These are phyloP conservation scores for Trichoderma lentiforme DNA, from an alignment of 2,329 filamentous ascomycete species.

Conservation along the genomic window DNA sequence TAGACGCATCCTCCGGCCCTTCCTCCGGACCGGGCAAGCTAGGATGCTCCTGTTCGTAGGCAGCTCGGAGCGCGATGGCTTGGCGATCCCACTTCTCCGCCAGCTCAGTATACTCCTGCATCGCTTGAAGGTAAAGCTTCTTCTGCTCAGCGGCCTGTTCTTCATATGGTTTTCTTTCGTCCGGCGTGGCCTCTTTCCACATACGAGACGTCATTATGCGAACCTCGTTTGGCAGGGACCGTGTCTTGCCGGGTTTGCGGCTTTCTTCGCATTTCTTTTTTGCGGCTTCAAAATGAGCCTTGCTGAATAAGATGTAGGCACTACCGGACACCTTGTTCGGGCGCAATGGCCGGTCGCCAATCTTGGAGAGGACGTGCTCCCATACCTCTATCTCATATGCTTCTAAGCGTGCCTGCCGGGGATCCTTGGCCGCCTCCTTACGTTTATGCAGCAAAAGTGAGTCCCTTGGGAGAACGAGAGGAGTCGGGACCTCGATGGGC, in stretches of 20 bases:
- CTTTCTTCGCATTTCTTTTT: constrained; percentile 60
- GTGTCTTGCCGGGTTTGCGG: constrained; percentile 59
- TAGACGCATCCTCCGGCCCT: constrained; percentile 20
- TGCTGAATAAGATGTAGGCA: constrained; percentile 87
- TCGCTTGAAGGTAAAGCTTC: constrained; percentile 54
- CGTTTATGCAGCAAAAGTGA: constrained; percentile 51
- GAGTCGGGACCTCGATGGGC: constrained; percentile 71
- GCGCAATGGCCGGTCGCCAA: constrained; percentile 72
- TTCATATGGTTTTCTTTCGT: constrained; percentile 73
- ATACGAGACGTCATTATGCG: constrained; percentile 81
- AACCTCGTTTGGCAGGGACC: constrained; percentile 73
- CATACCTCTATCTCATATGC: constrained; percentile 55
- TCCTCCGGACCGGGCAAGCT: constrained; percentile 27
- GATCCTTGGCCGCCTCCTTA: constrained; percentile 49
- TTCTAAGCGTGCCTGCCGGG: constrained; percentile 51
- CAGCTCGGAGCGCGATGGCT: constrained; percentile 51
- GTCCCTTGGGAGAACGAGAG: constrained; percentile 68
- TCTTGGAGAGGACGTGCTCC: constrained; percentile 49
- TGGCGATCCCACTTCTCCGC: constrained; percentile 69
- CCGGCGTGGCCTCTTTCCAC: constrained; percentile 76
- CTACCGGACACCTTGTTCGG: constrained; percentile 75
- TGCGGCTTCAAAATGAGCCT: constrained; percentile 65
- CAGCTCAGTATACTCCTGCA: constrained; percentile 59
- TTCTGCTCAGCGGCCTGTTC: constrained; percentile 71
- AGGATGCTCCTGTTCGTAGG: constrained; percentile 54